These are phyloP conservation scores for Fusarium euwallaceae DNA, from an alignment of 2,329 filamentous ascomycete genomes.

Conservation along the genomic window DNA sequence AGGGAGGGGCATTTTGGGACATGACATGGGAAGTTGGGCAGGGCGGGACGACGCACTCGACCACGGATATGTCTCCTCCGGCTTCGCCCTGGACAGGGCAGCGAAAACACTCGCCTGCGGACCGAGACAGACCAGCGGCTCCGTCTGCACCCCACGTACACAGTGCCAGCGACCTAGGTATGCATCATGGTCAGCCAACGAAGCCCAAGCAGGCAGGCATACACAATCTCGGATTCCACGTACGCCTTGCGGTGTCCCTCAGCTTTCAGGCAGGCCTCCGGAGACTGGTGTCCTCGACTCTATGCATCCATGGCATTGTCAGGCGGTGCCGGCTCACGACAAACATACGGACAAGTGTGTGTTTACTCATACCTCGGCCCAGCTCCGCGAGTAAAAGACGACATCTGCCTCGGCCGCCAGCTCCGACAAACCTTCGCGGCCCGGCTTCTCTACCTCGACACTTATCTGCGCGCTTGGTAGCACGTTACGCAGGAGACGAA, in stretches of 20 bases:
- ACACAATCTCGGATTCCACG: constrained; percentile 55
- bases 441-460: constrained; percentile 80
- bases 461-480: constrained; percentile 67
- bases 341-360: constrained; percentile 11
- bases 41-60: constrained; percentile 67
- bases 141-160: constrained; percentile 73
- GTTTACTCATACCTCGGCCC: constrained; percentile 71
- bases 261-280: constrained; percentile 64
- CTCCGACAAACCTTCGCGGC: constrained; percentile 68
- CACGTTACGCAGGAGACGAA: constrained; percentile 64
- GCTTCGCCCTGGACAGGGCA: constrained; percentile 57
- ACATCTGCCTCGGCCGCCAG: constrained; percentile 75
- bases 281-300: constrained; percentile 58
- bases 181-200: constrained; percentile 38
- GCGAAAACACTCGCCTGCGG: constrained; percentile 46
- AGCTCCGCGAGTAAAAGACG: constrained; percentile 79
- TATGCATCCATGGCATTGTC: constrained; percentile 34
- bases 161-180: constrained; percentile 60
- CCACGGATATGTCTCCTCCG: constrained; percentile 58
- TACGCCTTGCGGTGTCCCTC: constrained; percentile 62
- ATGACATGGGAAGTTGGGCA: neutral
- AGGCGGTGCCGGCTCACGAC: constrained; percentile 21
- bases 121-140: constrained; percentile 52
- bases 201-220: constrained; percentile 11
- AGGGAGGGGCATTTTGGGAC: constrained; percentile 8